phyloP scores from a whole-genome alignment of 352 stramenopile genomes.

The Aphanomyces astaci region DNA sequence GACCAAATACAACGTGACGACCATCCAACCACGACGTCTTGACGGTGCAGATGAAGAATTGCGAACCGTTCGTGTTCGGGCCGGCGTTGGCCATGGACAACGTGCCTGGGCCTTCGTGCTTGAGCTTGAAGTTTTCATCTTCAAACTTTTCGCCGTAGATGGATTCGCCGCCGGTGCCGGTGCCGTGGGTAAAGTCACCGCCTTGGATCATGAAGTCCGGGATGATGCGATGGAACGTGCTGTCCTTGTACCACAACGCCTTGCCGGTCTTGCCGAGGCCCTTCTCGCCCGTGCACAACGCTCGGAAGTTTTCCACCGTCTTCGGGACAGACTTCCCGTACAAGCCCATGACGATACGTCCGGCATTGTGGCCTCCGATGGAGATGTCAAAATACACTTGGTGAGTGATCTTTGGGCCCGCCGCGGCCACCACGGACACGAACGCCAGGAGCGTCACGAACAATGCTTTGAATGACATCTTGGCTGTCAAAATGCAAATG shows the following conservation, averaged over 20 bases:
- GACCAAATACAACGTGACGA: slow-evolving; percentile 88
- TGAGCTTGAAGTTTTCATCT: slow-evolving; percentile 85
- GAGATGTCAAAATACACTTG: slow-evolving; percentile 96
- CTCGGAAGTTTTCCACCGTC: slow-evolving; percentile 68
- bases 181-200: slow-evolving; percentile 74
- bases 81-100: slow-evolving; percentile 83
- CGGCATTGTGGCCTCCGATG: slow-evolving; percentile 83
- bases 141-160: slow-evolving; percentile 77
- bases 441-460: slow-evolving; percentile 25
- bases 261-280: slow-evolving; percentile 89
- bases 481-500: slow-evolving; percentile 7
- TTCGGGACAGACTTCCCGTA: slow-evolving; percentile 83
- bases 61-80: slow-evolving; percentile 90
- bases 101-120: slow-evolving; percentile 59
- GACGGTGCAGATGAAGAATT: slow-evolving; percentile 97
- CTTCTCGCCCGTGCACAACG: slow-evolving; percentile 65
- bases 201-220: slow-evolving; percentile 90
- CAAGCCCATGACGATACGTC: slow-evolving; percentile 76
- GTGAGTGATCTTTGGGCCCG: slow-evolving; percentile 70
- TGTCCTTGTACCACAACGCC: slow-evolving; percentile 94
- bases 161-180: slow-evolving; percentile 63
- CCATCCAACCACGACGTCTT: slow-evolving; percentile 88
- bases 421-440: slow-evolving; percentile 30
- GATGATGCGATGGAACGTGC: slow-evolving; percentile 96
- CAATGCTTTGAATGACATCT: slow-evolving; percentile 11